Evolutionary conservation across 177 flowering plant genomes (phyloP).

Genomic region (Vitis hybrid): DNA sequence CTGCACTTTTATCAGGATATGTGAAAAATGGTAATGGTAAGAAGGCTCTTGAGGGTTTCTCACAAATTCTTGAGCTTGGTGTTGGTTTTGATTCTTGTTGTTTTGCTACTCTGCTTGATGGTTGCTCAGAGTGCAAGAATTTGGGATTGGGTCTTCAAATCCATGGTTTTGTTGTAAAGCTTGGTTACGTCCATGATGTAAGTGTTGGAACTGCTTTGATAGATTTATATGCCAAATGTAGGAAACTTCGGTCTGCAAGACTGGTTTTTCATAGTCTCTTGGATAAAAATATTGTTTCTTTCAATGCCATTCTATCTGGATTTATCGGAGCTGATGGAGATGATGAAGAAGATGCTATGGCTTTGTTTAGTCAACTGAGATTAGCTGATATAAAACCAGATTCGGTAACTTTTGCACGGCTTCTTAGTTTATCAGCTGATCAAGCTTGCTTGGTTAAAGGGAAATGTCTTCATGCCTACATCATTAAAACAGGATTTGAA

Average conservation of each 20-base stretch:
- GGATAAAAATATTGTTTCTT: slow-evolving; percentile 22
- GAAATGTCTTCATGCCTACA: slow-evolving; percentile 36
- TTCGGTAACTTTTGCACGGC: slow-evolving; percentile 35
- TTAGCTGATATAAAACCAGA: slow-evolving; percentile 33
- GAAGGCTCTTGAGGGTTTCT: slow-evolving; percentile 22
- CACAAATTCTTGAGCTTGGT: slow-evolving; percentile 24
- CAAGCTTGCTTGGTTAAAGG: slow-evolving; percentile 36
- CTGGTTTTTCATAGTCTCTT: slow-evolving; percentile 24
- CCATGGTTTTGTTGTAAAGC: slow-evolving; percentile 34
- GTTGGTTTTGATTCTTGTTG: slow-evolving; percentile 21
- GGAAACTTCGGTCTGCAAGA: slow-evolving; percentile 26
- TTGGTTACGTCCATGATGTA: slow-evolving; percentile 23
- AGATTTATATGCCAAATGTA: slow-evolving; percentile 44
- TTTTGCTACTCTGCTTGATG: slow-evolving; percentile 22
- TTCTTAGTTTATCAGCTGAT: slow-evolving; percentile 38
- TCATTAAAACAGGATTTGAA: slow-evolving; percentile 36
- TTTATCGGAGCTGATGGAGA: slow-evolving; percentile 21
- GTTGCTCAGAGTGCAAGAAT: slow-evolving; percentile 25
- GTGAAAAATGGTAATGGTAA: slow-evolving; percentile 19
- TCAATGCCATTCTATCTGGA: slow-evolving; percentile 40
- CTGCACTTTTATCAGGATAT: slow-evolving; percentile 37
- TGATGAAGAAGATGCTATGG: slow-evolving; percentile 29
- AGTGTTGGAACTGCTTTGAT: slow-evolving; percentile 37
- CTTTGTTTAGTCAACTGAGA: slow-evolving; percentile 33
- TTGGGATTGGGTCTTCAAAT: slow-evolving; percentile 27